phyloP scores from a whole-genome alignment of 78 protist species.

The Cavenderia fasciculata region DNA sequence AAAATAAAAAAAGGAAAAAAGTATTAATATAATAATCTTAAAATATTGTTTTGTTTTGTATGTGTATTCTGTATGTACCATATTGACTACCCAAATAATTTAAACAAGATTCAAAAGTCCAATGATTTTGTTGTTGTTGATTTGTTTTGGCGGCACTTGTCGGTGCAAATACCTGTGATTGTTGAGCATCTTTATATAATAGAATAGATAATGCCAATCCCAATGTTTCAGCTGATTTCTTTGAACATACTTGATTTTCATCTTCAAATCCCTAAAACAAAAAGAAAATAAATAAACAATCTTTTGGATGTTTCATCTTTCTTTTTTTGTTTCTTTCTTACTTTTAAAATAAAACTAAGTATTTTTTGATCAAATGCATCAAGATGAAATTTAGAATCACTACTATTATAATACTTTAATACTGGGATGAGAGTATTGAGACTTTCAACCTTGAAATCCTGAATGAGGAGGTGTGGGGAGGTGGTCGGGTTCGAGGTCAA shows the following conservation, averaged over 20 bases:
- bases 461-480: not conserved
- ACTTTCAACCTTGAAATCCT: constrained; percentile 45
- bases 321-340: not conserved
- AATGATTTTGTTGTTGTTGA: not conserved
- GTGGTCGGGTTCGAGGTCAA: not conserved
- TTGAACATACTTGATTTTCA: too few relatives aligned
- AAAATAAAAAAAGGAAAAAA: too few relatives aligned
- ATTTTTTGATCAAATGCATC: constrained; percentile 37
- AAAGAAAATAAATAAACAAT: too few relatives aligned
- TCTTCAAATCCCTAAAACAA: too few relatives aligned
- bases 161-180: not conserved
- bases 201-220: too few relatives aligned
- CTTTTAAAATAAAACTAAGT: not conserved
- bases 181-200: not conserved
- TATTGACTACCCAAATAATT: constrained; percentile 25
- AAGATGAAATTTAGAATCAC: constrained; percentile 19
- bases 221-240: too few relatives aligned
- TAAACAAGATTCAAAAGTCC: constrained; percentile 38
- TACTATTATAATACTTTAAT: constrained; percentile 28
- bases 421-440: constrained; percentile 16
- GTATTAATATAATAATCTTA: too few relatives aligned
- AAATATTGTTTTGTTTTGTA: too few relatives aligned
- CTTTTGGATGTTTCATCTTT: too few relatives aligned
- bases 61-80: not conserved
- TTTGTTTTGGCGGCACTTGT: constrained; percentile 3